These are phyloP conservation scores for Spinellus fusiger DNA, from an alignment of 192 early-diverging fungal species.

Conservation along the genomic window DNA sequence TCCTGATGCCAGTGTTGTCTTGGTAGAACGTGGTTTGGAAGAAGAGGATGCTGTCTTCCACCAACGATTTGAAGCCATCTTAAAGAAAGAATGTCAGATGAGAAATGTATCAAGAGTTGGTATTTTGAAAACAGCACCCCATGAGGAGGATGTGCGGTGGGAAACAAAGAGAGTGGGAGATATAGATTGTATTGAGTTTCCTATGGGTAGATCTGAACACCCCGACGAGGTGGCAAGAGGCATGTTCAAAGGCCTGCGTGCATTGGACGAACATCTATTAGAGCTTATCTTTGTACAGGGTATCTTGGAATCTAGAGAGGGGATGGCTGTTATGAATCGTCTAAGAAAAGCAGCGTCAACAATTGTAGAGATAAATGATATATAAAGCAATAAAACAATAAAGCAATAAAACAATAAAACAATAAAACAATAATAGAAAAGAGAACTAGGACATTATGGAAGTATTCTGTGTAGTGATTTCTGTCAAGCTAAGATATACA, in stretches of 20 bases:
- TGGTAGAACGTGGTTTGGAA: slow-evolving; percentile 46
- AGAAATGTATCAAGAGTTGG: slow-evolving; percentile 5
- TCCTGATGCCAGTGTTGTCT: slow-evolving; percentile 78
- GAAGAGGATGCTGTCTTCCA: not conserved
- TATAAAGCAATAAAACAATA: too few species aligned
- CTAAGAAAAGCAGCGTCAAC: slow-evolving; percentile 81
- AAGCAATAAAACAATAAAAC: too few species aligned
- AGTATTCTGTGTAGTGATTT: not conserved
- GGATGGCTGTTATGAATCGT: slow-evolving; percentile 96
- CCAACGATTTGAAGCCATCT: slow-evolving; percentile 19
- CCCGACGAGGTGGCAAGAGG: slow-evolving; percentile 65
- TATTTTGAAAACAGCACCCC: slow-evolving; percentile 23
- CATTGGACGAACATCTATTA: slow-evolving; percentile 61
- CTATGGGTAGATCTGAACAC: slow-evolving; percentile 35
- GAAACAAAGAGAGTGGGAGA: not conserved
- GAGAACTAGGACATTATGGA: not conserved
- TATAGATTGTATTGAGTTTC: slow-evolving; percentile 4
- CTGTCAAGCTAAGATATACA: too few species aligned
- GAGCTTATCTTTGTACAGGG: slow-evolving; percentile 87
- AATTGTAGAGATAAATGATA: slow-evolving; percentile 31
- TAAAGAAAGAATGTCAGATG: slow-evolving; percentile 12
- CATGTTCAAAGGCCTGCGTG: slow-evolving; percentile 78
- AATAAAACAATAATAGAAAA: too few species aligned
- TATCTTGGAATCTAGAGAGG: slow-evolving; percentile 79
- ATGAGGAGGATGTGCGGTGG: slow-evolving; percentile 1